These are phyloP conservation scores for Lunasporangiospora selenospora DNA, from an alignment of 192 early-diverging fungal species.

Conservation along the genomic window DNA sequence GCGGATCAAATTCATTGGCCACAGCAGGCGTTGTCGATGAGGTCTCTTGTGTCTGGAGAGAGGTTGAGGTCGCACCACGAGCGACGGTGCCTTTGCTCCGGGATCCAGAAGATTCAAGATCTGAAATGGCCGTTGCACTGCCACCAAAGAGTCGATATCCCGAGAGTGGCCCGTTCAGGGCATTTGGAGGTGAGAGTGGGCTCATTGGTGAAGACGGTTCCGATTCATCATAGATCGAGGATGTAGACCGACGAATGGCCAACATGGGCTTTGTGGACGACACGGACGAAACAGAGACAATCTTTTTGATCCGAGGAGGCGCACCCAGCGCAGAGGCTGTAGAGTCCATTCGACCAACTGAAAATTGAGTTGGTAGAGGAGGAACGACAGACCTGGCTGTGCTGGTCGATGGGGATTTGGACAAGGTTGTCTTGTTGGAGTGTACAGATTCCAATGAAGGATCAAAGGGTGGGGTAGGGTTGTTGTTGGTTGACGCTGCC, in stretches of 20 bases:
- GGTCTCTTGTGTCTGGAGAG: neutral
- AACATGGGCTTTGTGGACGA: conserved; percentile 33
- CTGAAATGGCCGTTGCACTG: conserved; percentile 10
- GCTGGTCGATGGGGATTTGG: conserved; percentile 8
- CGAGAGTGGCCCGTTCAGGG: too few species aligned
- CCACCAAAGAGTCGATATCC: conserved; percentile 10
- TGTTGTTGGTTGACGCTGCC: too few species aligned
- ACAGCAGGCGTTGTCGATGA: too few species aligned
- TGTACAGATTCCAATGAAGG: too few species aligned
- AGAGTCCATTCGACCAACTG: too few species aligned
- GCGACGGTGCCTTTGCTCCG: neutral
- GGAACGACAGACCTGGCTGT: conserved; percentile 10
- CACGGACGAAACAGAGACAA: conserved; percentile 33
- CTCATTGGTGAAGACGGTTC: conserved; percentile 42
- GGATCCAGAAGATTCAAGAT: too few species aligned
- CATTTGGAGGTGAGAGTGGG: conserved; percentile 8
- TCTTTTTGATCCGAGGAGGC: conserved; percentile 34
- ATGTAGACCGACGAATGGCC: conserved; percentile 12
- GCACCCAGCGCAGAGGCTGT: too few species aligned
- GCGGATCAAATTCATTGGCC: conserved; percentile 9
- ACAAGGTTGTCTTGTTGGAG: too few species aligned
- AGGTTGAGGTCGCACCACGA: too few species aligned
- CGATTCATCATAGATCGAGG: conserved; percentile 23
- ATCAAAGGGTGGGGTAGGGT: too few species aligned
- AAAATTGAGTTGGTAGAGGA: conserved; percentile 27